phyloP scores from a whole-genome alignment of 345 rosid species.

The Turritis glabra region DNA sequence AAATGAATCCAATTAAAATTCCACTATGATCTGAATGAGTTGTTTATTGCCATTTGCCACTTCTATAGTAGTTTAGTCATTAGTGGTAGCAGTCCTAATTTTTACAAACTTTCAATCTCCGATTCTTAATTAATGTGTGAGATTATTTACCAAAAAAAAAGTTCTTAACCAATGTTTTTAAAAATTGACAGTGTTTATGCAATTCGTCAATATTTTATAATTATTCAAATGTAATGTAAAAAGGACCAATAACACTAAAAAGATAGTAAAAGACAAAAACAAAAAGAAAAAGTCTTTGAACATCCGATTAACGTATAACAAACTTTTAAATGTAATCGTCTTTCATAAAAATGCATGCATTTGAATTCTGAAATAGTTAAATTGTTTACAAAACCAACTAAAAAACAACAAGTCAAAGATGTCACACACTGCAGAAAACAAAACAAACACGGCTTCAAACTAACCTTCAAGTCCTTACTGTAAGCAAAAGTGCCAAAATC shows the following conservation, averaged over 20 bases:
- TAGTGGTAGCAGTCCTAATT: neutral
- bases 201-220: no score
- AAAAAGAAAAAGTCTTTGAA: no score
- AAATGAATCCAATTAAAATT: neutral
- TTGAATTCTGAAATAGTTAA: neutral
- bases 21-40: slow-evolving; percentile 10
- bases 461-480: neutral
- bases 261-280: no score
- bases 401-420: neutral
- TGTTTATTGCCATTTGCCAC: neutral
- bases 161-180: neutral
- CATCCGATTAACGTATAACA: no score
- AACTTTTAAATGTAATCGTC: no score
- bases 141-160: neutral
- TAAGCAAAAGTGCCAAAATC: slow-evolving; percentile 4
- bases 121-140: neutral
- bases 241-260: no score
- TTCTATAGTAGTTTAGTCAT: neutral
- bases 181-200: neutral
- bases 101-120: neutral
- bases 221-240: no score
- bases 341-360: neutral
- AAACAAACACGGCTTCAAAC: neutral
- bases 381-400: neutral
- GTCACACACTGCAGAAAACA: neutral